Conservation (phyloP, 208 protist species). For the Balamuthia mandrillaris region DNA sequence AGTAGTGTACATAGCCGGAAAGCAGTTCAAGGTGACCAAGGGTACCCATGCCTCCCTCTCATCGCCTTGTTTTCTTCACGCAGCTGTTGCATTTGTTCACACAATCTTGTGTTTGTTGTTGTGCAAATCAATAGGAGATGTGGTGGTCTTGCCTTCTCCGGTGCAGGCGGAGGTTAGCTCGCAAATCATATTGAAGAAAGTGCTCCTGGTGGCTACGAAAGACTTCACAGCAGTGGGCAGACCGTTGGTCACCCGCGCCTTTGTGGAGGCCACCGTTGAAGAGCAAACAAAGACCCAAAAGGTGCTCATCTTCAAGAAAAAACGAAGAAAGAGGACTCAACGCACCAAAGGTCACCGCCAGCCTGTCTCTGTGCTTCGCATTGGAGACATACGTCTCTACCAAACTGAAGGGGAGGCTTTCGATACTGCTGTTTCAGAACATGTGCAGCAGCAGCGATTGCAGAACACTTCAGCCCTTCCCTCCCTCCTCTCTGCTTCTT, state of each 20-base stretch:
- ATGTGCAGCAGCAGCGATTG: no score
- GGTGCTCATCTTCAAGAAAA: constrained; percentile 15
- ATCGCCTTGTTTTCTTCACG: not conserved
- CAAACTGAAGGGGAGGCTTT: no score
- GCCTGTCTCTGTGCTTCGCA: constrained; percentile 4
- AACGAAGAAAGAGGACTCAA: not conserved
- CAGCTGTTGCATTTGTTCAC: not conserved
- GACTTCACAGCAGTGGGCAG: constrained; percentile 13
- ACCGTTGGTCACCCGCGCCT: not conserved
- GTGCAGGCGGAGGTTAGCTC: not conserved
- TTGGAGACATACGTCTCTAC: not conserved
- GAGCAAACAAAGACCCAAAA: not conserved
- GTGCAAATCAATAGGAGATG: not conserved
- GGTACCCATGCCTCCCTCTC: not conserved
- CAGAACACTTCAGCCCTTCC: no score
- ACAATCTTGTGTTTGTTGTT: not conserved
- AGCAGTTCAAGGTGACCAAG: constrained; percentile 15
- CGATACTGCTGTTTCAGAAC: no score
- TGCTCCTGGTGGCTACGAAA: not conserved
- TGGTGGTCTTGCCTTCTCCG: not conserved
- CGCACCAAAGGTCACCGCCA: not conserved
- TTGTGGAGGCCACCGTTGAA: not conserved
- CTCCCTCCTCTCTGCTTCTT: no score
- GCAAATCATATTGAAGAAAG: not conserved
- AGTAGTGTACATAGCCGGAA: not conserved